phyloP scores from a whole-genome alignment of 108 stramenopile species.

The Fistulifera solaris region DNA sequence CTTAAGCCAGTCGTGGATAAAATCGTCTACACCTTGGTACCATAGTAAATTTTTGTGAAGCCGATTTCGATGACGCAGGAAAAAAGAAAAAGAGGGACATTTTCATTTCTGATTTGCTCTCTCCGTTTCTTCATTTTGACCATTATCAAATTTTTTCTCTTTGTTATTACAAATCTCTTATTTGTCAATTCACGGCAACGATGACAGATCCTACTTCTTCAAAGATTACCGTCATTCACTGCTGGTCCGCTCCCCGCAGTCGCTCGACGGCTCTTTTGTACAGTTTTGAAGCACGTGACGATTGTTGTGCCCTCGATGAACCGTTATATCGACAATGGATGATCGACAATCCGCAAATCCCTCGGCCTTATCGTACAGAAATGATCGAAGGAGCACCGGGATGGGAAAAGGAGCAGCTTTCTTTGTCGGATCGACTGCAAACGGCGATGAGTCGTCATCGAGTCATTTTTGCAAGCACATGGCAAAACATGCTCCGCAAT shows the following conservation, averaged over 20 bases:
- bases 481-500: conserved; percentile 69
- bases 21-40: too few relatives aligned
- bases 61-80: too few relatives aligned
- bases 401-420: conserved; percentile 44
- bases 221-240: conserved; percentile 70
- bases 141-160: too few relatives aligned
- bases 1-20: too few relatives aligned
- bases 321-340: conserved; percentile 84
- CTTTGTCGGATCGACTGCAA: conserved; percentile 46
- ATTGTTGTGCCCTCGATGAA: conserved; percentile 79
- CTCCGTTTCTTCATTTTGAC: too few relatives aligned
- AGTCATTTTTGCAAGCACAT: conserved; percentile 87
- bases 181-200: too few relatives aligned
- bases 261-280: conserved; percentile 89
- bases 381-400: conserved; percentile 44
- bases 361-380: conserved; percentile 51
- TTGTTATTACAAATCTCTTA: too few relatives aligned
- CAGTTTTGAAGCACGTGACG: conserved; percentile 69
- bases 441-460: conserved; percentile 32
- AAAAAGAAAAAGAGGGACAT: too few relatives aligned
- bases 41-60: too few relatives aligned
- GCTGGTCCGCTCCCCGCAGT: conserved; percentile 88
- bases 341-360: conserved; percentile 27
- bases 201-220: too few relatives aligned
- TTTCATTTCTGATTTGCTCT: too few relatives aligned